A percentile compares a stretch with the other conserved stretches of the same genome.
Conservation (phyloP, 1,284 basidiomycete species). For the Naganishia cerealis region DNA sequence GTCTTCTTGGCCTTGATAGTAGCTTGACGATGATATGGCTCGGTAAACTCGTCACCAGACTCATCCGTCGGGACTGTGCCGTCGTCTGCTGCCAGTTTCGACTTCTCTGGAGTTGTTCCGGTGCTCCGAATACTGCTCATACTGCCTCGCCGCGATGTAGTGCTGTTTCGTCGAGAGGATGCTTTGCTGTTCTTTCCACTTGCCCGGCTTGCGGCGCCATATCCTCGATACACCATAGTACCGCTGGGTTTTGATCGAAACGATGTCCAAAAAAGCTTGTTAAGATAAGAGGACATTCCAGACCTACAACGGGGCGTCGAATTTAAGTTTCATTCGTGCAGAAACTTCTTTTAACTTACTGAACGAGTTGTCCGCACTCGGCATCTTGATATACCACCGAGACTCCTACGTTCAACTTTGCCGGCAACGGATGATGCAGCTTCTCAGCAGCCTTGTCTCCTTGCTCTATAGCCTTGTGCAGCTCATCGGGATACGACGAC, state of each 20-base stretch:
- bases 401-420: constrained; percentile 44
- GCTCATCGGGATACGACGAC: constrained; percentile 58
- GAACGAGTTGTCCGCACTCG: constrained; percentile 54
- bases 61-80: constrained; percentile 12
- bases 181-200: constrained; percentile 38
- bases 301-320: constrained; percentile 37
- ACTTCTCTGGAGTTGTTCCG: constrained; percentile 31
- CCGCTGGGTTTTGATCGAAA: constrained; percentile 51
- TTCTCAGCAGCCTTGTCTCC: constrained; percentile 59
- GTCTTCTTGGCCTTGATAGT: constrained; percentile 22
- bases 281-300: constrained; percentile 49
- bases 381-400: constrained; percentile 58
- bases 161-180: constrained; percentile 28
- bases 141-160: constrained; percentile 40
- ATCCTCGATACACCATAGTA: constrained; percentile 57
- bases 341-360: constrained; percentile 43
- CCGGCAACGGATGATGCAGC: constrained; percentile 55
- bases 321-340: not conserved
- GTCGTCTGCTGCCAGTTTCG: constrained; percentile 4
- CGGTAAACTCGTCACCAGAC: constrained; percentile 19
- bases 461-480: constrained; percentile 55
- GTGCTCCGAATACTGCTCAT: constrained; percentile 37
- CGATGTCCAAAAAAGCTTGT: constrained; percentile 51
- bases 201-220: constrained; percentile 49
- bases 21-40: not conserved